phyloP scores from a whole-genome alignment of 208 protist species.

The Wallacemonas sp. region DNA sequence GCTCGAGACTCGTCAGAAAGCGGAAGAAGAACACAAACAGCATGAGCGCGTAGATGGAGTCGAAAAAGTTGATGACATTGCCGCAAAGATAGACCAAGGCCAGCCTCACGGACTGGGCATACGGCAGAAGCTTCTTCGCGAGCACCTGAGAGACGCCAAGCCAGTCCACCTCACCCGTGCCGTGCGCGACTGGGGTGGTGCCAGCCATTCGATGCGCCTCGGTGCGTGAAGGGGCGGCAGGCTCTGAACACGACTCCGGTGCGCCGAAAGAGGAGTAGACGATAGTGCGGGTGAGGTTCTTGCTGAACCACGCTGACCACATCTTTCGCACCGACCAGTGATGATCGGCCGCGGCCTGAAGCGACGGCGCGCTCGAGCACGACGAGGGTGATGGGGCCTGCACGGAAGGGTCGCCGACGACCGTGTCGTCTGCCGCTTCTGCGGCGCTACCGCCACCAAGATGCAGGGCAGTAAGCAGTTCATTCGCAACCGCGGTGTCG shows the following conservation, averaged over 20 bases:
- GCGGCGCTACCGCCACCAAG: too few species aligned
- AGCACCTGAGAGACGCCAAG: slow-evolving; percentile 30
- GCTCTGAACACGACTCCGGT: neutral
- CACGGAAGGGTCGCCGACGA: too few species aligned
- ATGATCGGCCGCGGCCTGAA: neutral
- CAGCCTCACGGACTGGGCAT: slow-evolving; percentile 34
- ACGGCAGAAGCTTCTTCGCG: slow-evolving; percentile 29
- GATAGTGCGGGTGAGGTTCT: slow-evolving; percentile 5
- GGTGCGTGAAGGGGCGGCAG: neutral
- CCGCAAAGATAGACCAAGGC: slow-evolving; percentile 21
- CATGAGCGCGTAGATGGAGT: slow-evolving; percentile 58
- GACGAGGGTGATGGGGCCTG: too few species aligned
- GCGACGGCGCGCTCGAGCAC: neutral
- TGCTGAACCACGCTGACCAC: slow-evolving; percentile 13
- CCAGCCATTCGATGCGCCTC: too few species aligned
- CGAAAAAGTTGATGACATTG: slow-evolving; percentile 58
- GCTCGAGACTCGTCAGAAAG: slow-evolving; percentile 63
- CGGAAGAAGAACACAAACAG: slow-evolving; percentile 63
- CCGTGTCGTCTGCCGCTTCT: too few species aligned
- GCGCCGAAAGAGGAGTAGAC: slow-evolving; percentile 4
- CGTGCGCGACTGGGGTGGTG: too few species aligned
- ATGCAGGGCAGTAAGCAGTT: neutral
- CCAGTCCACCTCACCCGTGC: slow-evolving; percentile 36
- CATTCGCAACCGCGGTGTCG: slow-evolving; percentile 35
- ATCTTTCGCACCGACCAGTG: neutral